These are phyloP conservation scores for Dictyostelium firmibasis DNA, from an alignment of 78 protist genomes.

Conservation along the genomic window DNA sequence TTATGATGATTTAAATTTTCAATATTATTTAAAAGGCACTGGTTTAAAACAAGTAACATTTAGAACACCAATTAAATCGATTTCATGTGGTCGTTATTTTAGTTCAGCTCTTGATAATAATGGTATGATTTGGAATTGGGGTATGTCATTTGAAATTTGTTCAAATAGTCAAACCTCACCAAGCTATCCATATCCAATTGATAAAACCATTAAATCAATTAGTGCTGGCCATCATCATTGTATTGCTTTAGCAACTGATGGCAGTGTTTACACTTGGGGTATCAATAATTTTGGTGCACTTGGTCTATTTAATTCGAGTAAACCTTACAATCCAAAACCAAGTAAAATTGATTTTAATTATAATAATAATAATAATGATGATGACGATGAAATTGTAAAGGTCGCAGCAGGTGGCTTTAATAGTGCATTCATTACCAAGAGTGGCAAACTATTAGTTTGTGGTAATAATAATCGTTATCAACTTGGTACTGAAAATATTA, in stretches of 20 bases:
- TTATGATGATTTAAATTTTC: neutral
- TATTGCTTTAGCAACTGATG: neutral
- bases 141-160: neutral
- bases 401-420: neutral
- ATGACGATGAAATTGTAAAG: neutral
- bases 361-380: too few relatives aligned
- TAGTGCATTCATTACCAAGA: neutral
- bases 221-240: neutral
- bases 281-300: neutral
- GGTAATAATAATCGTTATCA: constrained; percentile 38
- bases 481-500: neutral
- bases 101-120: neutral
- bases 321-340: too few relatives aligned
- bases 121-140: constrained; percentile 6
- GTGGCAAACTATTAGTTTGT: neutral
- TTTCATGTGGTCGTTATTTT: constrained; percentile 17
- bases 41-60: neutral
- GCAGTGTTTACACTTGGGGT: neutral
- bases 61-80: neutral
- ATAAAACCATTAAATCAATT: neutral
- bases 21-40: neutral
- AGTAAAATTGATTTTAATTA: neutral
- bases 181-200: neutral
- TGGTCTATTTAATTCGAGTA: neutral
- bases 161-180: neutral